Conservation (phyloP, 2,329 filamentous ascomycete genomes). For the Neoarthrinium moseri region DNA sequence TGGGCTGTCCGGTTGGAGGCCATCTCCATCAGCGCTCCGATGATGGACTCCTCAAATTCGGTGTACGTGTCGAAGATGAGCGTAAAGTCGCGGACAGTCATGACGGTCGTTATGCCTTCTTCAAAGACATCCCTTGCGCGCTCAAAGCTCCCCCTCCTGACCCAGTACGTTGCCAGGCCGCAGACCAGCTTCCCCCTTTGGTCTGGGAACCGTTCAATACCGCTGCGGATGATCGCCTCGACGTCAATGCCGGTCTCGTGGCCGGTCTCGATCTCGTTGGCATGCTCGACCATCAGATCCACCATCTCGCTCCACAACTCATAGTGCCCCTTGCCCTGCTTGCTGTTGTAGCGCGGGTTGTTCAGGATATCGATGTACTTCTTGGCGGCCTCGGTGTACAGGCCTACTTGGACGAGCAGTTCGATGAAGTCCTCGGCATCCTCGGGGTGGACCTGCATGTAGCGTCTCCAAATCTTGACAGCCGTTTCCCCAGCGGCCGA, state of each 20-base stretch:
- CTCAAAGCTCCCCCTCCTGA: constrained; percentile 88
- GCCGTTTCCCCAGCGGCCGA: constrained; percentile 88
- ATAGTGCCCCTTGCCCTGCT: constrained; percentile 90
- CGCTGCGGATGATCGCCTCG: constrained; percentile 88
- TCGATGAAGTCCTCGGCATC: constrained; percentile 95
- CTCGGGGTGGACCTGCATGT: constrained; percentile 96
- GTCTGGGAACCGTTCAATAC: constrained; percentile 86
- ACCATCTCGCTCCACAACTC: constrained; percentile 98
- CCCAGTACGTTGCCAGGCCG: constrained; percentile 94
- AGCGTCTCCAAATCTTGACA: constrained; percentile 89
- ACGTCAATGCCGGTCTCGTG: constrained; percentile 84
- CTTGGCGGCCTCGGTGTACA: constrained; percentile 88
- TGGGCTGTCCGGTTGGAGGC: constrained; percentile 79
- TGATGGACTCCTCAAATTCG: constrained; percentile 96
- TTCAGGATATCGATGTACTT: constrained; percentile 91
- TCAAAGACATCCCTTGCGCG: constrained; percentile 91
- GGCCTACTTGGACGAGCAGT: constrained; percentile 73
- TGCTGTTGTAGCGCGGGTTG: constrained; percentile 86
- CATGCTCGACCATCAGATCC: constrained; percentile 87
- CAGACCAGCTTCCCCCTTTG: constrained; percentile 95
- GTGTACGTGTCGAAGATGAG: constrained; percentile 95
- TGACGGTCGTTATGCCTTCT: constrained; percentile 94
- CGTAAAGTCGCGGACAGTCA: constrained; percentile 97
- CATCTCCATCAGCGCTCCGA: constrained; percentile 85
- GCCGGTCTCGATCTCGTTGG: constrained; percentile 78